These are phyloP conservation scores for Babesia caballi DNA, from an alignment of 169 alveolate genomes.

Conservation along the genomic window DNA sequence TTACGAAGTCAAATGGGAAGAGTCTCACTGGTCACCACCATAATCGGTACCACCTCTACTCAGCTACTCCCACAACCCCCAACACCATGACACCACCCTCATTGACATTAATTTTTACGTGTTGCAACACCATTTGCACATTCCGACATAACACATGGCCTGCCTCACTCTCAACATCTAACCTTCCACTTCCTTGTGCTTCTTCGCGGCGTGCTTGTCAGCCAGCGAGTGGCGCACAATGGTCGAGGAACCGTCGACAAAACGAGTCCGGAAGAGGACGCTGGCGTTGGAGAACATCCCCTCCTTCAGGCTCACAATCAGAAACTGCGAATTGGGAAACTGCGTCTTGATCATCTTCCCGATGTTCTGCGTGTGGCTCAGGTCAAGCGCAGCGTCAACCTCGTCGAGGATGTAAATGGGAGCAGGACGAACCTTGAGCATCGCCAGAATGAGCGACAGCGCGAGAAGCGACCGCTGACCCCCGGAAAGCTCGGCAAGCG, in stretches of 20 bases:
- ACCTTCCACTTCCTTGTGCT: conserved; percentile 11
- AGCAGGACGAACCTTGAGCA: conserved; percentile 95
- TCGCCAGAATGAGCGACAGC: conserved; percentile 93
- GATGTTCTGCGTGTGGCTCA: conserved; percentile 96
- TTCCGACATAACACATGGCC: background rate
- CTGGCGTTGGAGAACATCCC: conserved; percentile 98
- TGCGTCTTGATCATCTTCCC: conserved; percentile 95
- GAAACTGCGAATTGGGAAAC: conserved; percentile 95
- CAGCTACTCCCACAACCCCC: too few species aligned
- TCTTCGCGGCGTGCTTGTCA: conserved; percentile 16
- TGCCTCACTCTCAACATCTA: background rate
- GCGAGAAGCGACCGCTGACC: conserved; percentile 98
- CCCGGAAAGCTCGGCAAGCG: conserved; percentile 88
- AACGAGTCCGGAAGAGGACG: conserved; percentile 91
- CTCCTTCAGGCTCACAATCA: conserved; percentile 94
- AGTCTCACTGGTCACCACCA: too few species aligned
- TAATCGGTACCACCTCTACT: too few species aligned
- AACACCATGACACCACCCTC: background rate
- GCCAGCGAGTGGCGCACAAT: conserved; percentile 71
- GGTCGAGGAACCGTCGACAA: conserved; percentile 88
- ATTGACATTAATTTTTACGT: background rate
- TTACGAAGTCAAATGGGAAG: too few species aligned
- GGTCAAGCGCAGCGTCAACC: conserved; percentile 99
- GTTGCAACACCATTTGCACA: background rate
- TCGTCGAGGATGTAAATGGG: conserved; percentile 99